These are phyloP conservation scores for Globisporangium echinulatum DNA, from an alignment of 352 stramenopile genomes.

Conservation along the genomic window DNA sequence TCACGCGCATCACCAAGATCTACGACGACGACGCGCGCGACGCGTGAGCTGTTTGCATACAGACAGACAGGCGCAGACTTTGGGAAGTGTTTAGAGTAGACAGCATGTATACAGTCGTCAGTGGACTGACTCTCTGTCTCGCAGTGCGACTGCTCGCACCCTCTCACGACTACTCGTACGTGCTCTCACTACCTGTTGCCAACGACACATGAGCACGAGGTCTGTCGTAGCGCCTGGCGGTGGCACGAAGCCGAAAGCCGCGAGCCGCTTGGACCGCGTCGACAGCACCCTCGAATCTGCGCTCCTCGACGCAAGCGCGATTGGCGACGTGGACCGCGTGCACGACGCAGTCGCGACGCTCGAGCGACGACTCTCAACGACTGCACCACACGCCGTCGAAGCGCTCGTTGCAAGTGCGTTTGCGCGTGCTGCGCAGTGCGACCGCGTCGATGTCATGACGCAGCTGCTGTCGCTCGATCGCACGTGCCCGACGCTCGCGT, in stretches of 20 bases:
- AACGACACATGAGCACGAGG: background rate
- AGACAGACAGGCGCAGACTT: background rate
- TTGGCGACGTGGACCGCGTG: constrained; percentile 9
- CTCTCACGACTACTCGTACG: background rate
- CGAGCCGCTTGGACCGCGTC: background rate
- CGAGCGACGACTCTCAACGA: background rate
- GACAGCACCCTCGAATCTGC: constrained; percentile 5
- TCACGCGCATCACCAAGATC: constrained; percentile 62
- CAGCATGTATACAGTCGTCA: background rate
- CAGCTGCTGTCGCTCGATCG: constrained; percentile 3
- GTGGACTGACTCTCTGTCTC: too few species aligned
- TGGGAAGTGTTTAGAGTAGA: background rate
- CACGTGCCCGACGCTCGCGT: constrained; percentile 3
- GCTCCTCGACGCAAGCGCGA: constrained; percentile 1
- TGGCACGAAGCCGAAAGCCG: too few species aligned
- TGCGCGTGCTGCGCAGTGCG: constrained; percentile 8
- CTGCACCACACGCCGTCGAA: constrained; percentile 4
- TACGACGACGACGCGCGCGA: constrained; percentile 72
- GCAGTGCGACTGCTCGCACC: too few species aligned
- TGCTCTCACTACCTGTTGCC: background rate
- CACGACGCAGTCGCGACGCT: constrained; percentile 2
- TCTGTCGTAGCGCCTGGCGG: background rate
- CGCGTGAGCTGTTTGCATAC: background rate
- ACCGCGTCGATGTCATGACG: constrained; percentile 11
- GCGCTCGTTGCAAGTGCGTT: constrained; percentile 19